Evolutionary conservation across 768 basidiomycete genomes (phyloP).

Genomic region (Lentinula boryana): DNA sequence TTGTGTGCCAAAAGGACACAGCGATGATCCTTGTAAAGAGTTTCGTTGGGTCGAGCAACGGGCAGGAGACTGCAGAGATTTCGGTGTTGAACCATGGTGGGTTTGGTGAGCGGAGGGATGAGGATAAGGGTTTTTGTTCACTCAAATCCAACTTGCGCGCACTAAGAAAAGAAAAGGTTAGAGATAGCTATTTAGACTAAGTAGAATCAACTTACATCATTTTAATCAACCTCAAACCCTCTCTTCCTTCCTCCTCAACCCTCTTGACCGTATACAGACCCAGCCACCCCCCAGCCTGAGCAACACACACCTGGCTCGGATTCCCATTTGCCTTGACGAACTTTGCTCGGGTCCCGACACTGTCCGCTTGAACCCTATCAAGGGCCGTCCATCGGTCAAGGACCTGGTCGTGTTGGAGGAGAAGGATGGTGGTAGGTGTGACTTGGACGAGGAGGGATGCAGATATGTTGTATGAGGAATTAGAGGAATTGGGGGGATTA

Average conservation of each 20-base stretch:
- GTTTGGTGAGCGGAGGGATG: background rate
- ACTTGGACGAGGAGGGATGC: slow-evolving; percentile 70
- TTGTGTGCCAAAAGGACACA: slow-evolving; percentile 75
- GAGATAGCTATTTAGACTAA: background rate
- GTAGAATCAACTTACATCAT: slow-evolving; percentile 20
- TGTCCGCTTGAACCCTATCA: slow-evolving; percentile 32
- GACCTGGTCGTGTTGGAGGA: slow-evolving; percentile 50
- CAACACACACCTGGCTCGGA: slow-evolving; percentile 61
- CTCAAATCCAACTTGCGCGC: background rate
- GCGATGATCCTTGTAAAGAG: slow-evolving; percentile 43
- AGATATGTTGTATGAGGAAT: slow-evolving; percentile 23
- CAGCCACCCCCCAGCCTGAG: slow-evolving; percentile 47
- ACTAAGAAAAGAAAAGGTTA: background rate
- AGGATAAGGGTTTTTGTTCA: background rate
- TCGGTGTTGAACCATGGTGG: slow-evolving; percentile 26
- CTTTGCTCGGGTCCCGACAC: background rate
- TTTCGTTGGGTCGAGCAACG: slow-evolving; percentile 43
- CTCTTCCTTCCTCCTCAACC: background rate
- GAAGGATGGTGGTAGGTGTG: slow-evolving; percentile 46
- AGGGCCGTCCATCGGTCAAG: slow-evolving; percentile 35
- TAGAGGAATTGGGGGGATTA: no score
- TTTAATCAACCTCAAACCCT: slow-evolving; percentile 25
- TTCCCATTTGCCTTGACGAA: slow-evolving; percentile 62
- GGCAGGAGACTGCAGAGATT: slow-evolving; percentile 67
- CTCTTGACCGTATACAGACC: slow-evolving; percentile 32